These are phyloP conservation scores for Solanum piurae DNA, from an alignment of 257 asterid species.

Conservation along the genomic window DNA sequence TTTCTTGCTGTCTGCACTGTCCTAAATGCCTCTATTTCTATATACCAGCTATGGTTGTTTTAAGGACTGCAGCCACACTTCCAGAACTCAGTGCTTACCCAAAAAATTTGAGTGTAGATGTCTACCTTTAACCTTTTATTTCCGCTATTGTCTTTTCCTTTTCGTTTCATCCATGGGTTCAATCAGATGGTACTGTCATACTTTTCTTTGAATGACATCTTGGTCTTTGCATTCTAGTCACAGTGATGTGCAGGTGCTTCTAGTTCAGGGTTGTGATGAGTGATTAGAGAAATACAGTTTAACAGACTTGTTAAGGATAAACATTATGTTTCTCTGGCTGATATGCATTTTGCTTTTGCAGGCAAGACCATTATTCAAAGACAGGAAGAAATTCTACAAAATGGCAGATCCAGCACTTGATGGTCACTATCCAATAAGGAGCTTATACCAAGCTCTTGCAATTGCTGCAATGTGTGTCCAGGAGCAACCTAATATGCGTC, in stretches of 20 bases:
- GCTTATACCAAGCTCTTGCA: conserved; percentile 61
- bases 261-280: neutral
- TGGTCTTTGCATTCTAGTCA: neutral
- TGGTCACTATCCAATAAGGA: conserved; percentile 42
- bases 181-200: neutral
- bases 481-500: conserved; percentile 45
- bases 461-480: conserved; percentile 66
- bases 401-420: conserved; percentile 61
- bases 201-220: neutral
- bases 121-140: neutral
- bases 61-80: neutral
- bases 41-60: neutral
- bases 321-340: neutral
- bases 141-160: neutral
- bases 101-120: neutral
- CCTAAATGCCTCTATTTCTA: neutral
- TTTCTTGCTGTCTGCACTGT: neutral
- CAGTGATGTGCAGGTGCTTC: neutral
- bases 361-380: conserved; percentile 65
- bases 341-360: conserved; percentile 5
- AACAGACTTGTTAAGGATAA: neutral
- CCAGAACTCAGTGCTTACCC: neutral
- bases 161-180: neutral
- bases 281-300: neutral
- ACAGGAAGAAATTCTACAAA: conserved; percentile 40